Percentiles rank a stretch among this genome's conserved stretches.
Evolutionary conservation across 2,329 filamentous ascomycete species (phyloP).

Genomic region (Cladosporium colombiae): DNA sequence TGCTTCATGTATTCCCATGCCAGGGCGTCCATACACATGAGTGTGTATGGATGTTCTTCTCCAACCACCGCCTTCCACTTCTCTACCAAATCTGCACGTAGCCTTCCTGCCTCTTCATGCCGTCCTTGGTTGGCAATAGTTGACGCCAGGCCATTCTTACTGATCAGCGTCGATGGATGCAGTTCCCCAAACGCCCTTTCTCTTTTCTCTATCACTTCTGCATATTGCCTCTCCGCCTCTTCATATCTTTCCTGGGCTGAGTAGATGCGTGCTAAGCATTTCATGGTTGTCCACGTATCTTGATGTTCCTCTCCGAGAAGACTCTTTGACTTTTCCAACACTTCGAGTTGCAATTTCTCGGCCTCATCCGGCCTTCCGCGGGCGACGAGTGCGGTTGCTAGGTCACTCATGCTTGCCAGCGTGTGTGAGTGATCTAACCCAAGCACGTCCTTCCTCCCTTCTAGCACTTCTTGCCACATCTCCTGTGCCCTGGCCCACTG

Average conservation of each 20-base stretch:
- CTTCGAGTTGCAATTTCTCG: constrained; percentile 20
- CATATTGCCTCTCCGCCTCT: constrained; percentile 20
- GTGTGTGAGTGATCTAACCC: constrained; percentile 22
- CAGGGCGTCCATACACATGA: constrained; percentile 18
- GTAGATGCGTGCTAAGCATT: constrained; percentile 21
- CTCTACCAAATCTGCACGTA: constrained; percentile 10
- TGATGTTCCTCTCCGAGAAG: constrained; percentile 20
- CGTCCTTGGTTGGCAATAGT: constrained; percentile 12
- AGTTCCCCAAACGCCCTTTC: not conserved
- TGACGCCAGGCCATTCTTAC: constrained; percentile 12
- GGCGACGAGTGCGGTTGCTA: not conserved
- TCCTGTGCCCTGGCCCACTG: constrained; percentile 16
- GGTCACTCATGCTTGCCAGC: constrained; percentile 17
- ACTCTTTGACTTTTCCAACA: constrained; percentile 18
- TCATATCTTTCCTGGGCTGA: constrained; percentile 13
- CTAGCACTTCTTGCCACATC: constrained; percentile 17
- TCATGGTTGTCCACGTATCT: constrained; percentile 15
- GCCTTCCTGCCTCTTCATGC: constrained; percentile 19
- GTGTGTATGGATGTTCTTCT: not conserved
- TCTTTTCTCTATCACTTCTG: not conserved
- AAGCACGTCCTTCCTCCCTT: constrained; percentile 17
- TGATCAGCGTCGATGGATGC: not conserved
- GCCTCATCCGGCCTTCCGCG: constrained; percentile 14
- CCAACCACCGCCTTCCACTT: not conserved
- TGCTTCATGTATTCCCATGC: constrained; percentile 14